Evolutionary conservation across 352 stramenopile genomes (phyloP).

Genomic region (Phytophthora sansomeana): DNA sequence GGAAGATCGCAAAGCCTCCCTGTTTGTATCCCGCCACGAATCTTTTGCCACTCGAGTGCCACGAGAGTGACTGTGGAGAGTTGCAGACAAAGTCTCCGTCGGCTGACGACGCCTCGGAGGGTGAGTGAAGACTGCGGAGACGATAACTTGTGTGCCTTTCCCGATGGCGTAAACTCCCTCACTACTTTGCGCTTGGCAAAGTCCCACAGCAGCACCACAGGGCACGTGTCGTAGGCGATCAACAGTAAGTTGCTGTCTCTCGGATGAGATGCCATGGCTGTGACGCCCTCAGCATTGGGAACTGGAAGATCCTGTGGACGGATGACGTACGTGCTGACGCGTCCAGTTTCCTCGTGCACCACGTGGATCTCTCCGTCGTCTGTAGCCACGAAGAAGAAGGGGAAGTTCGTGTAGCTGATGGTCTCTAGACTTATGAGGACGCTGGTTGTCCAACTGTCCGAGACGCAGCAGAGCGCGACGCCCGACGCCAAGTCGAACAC

Average conservation of each 20-base stretch:
- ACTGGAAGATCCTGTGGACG: slow-evolving; percentile 47
- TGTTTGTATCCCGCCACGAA: slow-evolving; percentile 77
- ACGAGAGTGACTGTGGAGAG: slow-evolving; percentile 67
- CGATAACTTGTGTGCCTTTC: slow-evolving; percentile 31
- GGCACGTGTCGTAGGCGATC: slow-evolving; percentile 65
- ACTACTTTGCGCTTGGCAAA: slow-evolving; percentile 71
- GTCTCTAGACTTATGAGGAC: slow-evolving; percentile 75
- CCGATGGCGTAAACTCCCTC: slow-evolving; percentile 44
- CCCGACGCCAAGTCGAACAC: slow-evolving; percentile 62
- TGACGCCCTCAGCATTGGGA: slow-evolving; percentile 39
- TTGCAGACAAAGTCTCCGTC: slow-evolving; percentile 36
- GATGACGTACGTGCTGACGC: slow-evolving; percentile 75
- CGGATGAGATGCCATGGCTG: slow-evolving; percentile 64
- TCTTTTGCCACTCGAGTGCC: slow-evolving; percentile 80
- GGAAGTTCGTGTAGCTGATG: slow-evolving; percentile 57
- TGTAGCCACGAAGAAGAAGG: slow-evolving; percentile 78
- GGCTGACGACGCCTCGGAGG: slow-evolving; percentile 15
- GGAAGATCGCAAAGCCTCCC: slow-evolving; percentile 68
- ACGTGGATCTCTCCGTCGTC: slow-evolving; percentile 79
- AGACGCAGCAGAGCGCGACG: slow-evolving; percentile 30
- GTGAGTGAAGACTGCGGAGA: slow-evolving; percentile 20
- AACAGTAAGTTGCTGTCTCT: slow-evolving; percentile 70
- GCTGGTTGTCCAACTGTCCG: slow-evolving; percentile 69
- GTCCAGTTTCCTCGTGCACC: slow-evolving; percentile 77
- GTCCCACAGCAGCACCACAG: slow-evolving; percentile 69